Base-by-base conservation (phyloP, 345 rosid species). In the Populus euphratica region DNA sequence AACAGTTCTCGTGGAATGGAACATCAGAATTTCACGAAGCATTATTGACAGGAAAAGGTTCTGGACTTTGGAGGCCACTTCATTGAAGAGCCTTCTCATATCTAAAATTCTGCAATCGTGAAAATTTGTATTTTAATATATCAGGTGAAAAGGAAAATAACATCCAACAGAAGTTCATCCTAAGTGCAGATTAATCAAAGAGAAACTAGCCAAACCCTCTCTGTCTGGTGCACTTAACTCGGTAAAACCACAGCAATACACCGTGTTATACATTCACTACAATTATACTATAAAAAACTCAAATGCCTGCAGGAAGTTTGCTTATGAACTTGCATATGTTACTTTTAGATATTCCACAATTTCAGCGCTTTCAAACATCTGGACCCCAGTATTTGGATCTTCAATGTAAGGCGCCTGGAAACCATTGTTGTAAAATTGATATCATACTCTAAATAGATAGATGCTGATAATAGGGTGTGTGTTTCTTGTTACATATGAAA, bases 341-440 rank as follows among this genome's bases (percentile, higher is more conserved):
- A 93, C 93, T 86, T 75, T 89, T 35, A 95, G 83, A 85, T 91
- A 91, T 23, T 95, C 98, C 52, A 84, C 86, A 47, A 95, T 93
- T 68, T 92, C 94, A 68, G 99, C 98, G 84, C 98, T 95, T 83
- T 95, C 98, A 83, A 91, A 93, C 97, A 93, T 91, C 50, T 89
- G 81, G 64, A 95, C 85, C 69, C 97, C 98, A 29, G 98, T 94
- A 85, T 94, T 94, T 68, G 97, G 98, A 81, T 94, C 98, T 84
- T 91, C 94, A 36, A 95, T 75, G 82, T 90, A 91, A 31, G 98
- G 99, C 12, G 85, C 99, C 97, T 95, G 90, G 29, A 77, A 59
- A 81, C 56, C 69, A 79, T 72, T 70, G 31, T 31, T 39, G 31
- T 6, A 44, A 13, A 14, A 41, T 14, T n/a, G n/a, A n/a, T n/a